Percentiles rank a stretch among this genome's conserved stretches.
Conservation (phyloP, 2,329 filamentous ascomycete species). For the Ophidiomyces ophidiicola region DNA sequence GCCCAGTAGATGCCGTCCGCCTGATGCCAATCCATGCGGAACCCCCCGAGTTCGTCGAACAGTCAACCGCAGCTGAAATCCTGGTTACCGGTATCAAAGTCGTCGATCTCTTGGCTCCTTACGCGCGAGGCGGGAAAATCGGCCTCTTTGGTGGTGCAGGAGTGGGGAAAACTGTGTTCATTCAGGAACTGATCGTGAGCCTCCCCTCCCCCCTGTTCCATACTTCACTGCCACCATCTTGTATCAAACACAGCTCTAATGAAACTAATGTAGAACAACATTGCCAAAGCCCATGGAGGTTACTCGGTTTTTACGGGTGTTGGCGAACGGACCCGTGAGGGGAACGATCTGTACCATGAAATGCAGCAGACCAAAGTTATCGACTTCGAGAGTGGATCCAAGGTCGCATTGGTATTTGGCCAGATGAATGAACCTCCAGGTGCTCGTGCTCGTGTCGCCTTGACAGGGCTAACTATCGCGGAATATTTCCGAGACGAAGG, state of each 20-base stretch:
- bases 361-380: constrained; percentile 99
- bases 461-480: constrained; percentile 60
- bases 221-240: too few relatives aligned
- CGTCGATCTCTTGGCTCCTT: constrained; percentile 95
- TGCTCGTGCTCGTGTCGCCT: constrained; percentile 98
- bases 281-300: constrained; percentile 99
- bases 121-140: constrained; percentile 99
- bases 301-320: constrained; percentile 99
- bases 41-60: constrained; percentile 80
- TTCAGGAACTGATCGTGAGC: constrained; percentile 92
- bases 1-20: constrained; percentile 90
- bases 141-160: constrained; percentile 99
- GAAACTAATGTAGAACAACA: constrained; percentile 65
- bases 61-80: constrained; percentile 92
- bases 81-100: constrained; percentile 99
- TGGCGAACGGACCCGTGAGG: constrained; percentile 99
- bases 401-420: constrained; percentile 98
- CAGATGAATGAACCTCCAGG: constrained; percentile 99
- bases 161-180: constrained; percentile 99
- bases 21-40: constrained; percentile 85
- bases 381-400: constrained; percentile 96
- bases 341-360: constrained; percentile 99
- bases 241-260: constrained; percentile 6
- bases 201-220: constrained; percentile 5
- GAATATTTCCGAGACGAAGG: constrained; percentile 79